Evolutionary conservation across 1,284 basidiomycete genomes (phyloP).

Genomic region (Somion occarium): DNA sequence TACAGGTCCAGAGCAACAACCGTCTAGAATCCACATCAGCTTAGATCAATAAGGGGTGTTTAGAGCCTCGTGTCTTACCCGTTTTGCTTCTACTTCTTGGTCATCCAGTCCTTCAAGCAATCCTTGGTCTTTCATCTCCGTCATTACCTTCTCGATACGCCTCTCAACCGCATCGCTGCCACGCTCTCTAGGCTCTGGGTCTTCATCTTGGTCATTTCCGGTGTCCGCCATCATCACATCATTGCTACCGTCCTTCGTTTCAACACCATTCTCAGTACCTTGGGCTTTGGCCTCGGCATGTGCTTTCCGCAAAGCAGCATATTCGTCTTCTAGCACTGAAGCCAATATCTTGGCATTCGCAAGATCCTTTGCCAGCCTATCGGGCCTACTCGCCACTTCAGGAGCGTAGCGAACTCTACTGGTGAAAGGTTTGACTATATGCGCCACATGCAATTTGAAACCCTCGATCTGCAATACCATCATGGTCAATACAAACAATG

Average conservation of each 20-base stretch:
- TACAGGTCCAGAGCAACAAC: constrained; percentile 80
- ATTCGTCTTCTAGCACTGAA: constrained; percentile 67
- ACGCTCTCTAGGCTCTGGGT: constrained; percentile 53
- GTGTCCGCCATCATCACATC: constrained; percentile 44
- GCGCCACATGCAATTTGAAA: constrained; percentile 86
- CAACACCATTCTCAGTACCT: constrained; percentile 15
- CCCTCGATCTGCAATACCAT: constrained; percentile 69
- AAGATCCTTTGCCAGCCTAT: constrained; percentile 76
- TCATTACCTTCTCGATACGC: constrained; percentile 68
- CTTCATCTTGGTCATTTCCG: constrained; percentile 43
- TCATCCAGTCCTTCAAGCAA: constrained; percentile 55
- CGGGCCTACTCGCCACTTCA: constrained; percentile 72
- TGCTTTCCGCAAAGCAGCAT: constrained; percentile 43
- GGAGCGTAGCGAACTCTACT: constrained; percentile 77
- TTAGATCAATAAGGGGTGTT: not conserved
- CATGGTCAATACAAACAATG: constrained; percentile 5
- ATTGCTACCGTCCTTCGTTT: constrained; percentile 27
- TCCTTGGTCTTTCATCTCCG: constrained; percentile 61
- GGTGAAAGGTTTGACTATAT: constrained; percentile 75
- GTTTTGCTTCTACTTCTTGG: constrained; percentile 58
- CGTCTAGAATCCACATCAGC: constrained; percentile 36
- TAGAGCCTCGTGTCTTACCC: constrained; percentile 53
- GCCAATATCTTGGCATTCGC: constrained; percentile 70
- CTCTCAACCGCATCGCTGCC: constrained; percentile 70
- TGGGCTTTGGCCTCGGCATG: constrained; percentile 30